Percentiles rank a stretch among this genome's conserved stretches.
phyloP scores from a whole-genome alignment of 306 rosid species.

The Mimosa bimucronata region DNA sequence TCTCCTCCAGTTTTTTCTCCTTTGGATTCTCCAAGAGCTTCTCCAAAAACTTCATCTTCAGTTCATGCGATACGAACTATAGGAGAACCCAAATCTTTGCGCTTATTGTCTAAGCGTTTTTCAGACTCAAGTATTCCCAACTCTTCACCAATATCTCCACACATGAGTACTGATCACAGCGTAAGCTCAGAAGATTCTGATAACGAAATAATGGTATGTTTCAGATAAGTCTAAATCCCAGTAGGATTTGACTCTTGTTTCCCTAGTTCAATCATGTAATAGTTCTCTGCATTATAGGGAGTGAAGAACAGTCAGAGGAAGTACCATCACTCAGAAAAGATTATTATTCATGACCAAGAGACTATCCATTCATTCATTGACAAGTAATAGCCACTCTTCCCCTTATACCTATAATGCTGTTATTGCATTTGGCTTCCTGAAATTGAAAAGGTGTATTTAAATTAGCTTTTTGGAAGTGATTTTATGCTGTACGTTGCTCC shows the following conservation, averaged over 20 bases:
- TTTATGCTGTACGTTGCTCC: background rate
- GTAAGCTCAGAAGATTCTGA: slow-evolving; percentile 63
- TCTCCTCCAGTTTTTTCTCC: slow-evolving; percentile 72
- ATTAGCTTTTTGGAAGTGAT: no score
- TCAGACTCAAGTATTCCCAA: slow-evolving; percentile 50
- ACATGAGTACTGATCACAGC: slow-evolving; percentile 52
- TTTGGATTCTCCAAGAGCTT: slow-evolving; percentile 57
- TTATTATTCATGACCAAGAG: slow-evolving; percentile 50
- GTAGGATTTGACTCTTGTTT: slow-evolving; percentile 11
- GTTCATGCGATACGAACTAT: slow-evolving; percentile 33
- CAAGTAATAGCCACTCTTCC: slow-evolving; percentile 51
- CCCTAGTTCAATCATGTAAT: slow-evolving; percentile 38
- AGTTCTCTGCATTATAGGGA: slow-evolving; percentile 49
- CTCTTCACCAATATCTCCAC: slow-evolving; percentile 61
- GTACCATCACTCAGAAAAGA: slow-evolving; percentile 35
- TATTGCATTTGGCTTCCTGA: no score
- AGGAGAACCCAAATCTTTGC: slow-evolving; percentile 58
- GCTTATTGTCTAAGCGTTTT: slow-evolving; percentile 53
- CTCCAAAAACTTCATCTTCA: slow-evolving; percentile 44
- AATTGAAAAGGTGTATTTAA: no score
- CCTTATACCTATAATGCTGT: background rate
- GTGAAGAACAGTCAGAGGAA: slow-evolving; percentile 46
- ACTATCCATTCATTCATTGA: slow-evolving; percentile 48
- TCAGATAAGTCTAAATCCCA: slow-evolving; percentile 17
- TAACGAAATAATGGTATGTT: slow-evolving; percentile 59